phyloP scores from a whole-genome alignment of 2,329 filamentous ascomycete species.

The Alternaria burnsii region DNA sequence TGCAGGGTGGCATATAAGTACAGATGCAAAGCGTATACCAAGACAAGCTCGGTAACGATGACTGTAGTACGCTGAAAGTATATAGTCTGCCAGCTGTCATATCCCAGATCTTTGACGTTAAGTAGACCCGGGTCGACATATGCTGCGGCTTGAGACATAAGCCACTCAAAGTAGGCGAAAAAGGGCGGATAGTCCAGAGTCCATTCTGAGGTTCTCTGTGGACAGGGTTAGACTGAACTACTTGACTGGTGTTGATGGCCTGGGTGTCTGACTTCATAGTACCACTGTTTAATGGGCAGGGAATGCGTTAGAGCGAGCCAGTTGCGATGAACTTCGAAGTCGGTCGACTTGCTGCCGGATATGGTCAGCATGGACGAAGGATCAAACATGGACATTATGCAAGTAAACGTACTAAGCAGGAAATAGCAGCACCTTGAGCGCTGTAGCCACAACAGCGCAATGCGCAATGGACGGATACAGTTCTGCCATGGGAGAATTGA shows the following conservation, averaged over 20 bases:
- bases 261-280: conserved; percentile 72
- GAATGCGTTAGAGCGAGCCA: conserved; percentile 97
- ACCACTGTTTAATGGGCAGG: conserved; percentile 88
- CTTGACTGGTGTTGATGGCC: not conserved
- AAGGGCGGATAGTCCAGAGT: conserved; percentile 98
- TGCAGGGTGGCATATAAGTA: conserved; percentile 50
- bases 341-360: conserved; percentile 85
- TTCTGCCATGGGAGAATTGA: conserved; percentile 70
- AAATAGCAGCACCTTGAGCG: conserved; percentile 90
- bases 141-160: conserved; percentile 80
- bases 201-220: conserved; percentile 92
- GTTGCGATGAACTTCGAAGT: conserved; percentile 98
- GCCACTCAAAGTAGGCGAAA: conserved; percentile 97
- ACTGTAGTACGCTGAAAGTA: conserved; percentile 94
- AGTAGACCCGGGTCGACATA: conserved; percentile 85
- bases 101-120: conserved; percentile 78
- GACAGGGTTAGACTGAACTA: conserved; percentile 20
- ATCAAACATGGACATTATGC: conserved; percentile 4
- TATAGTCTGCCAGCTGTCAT: conserved; percentile 92
- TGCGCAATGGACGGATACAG: conserved; percentile 87
- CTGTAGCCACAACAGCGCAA: conserved; percentile 84
- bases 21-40: conserved; percentile 83
- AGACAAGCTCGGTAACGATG: conserved; percentile 81
- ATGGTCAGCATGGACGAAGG: conserved; percentile 33
- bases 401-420: conserved; percentile 81